Evolutionary conservation across 2,329 filamentous ascomycete genomes (phyloP), one percentile per base, ranked within the genome.

Genomic region (Neopestalotiopsis clavispora): DNA sequence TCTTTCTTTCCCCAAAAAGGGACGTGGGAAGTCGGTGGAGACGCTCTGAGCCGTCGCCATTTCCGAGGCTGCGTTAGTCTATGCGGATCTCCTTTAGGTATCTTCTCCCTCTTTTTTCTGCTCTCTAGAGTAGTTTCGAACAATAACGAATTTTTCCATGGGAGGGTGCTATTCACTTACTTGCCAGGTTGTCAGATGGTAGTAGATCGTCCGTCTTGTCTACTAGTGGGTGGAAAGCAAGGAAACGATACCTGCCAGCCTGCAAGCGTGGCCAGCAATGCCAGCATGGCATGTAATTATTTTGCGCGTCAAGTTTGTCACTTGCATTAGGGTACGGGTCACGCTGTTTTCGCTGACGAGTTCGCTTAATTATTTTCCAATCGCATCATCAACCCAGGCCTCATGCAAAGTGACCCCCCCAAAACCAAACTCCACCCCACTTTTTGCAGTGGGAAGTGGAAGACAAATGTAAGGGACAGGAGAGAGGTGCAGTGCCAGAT

Each of bases 401-500:
- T 66, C 63, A 66, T 58, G 49, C 32, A 32, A 38, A 38, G 63
- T 65, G 63, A 17, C 23, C 34, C 20, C 20, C 23, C 63, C 45
- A 42, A 42, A 56, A 14, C 42, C 42, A 14, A 14, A 17, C 45
- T 20, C 45, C 45, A 52, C 45, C 45, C 45, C 45, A 52, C 45
- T 52, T 52, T 52, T 52, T 17, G 45, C 17, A 28, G 23, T 28
- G 23, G 23, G 23, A 28, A 28, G 23, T 3, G 23, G 20, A n/a
- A 52, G 45, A 9, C 7, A 42, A 65, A 65, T 38, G 62, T 65
- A 49, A 65, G 62, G 62, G 62, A 63, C 32, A 65, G 34, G n/a
- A 17, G 42, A 28, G 6, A 2, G 59, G 13, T 52, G 6, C 4
- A 32, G 13, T 52, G 45, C 45, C 20, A 52, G 17, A 52, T 52